Conservation (phyloP, 208 protist genomes). For the Herpetomonas samuelpessoai region DNA sequence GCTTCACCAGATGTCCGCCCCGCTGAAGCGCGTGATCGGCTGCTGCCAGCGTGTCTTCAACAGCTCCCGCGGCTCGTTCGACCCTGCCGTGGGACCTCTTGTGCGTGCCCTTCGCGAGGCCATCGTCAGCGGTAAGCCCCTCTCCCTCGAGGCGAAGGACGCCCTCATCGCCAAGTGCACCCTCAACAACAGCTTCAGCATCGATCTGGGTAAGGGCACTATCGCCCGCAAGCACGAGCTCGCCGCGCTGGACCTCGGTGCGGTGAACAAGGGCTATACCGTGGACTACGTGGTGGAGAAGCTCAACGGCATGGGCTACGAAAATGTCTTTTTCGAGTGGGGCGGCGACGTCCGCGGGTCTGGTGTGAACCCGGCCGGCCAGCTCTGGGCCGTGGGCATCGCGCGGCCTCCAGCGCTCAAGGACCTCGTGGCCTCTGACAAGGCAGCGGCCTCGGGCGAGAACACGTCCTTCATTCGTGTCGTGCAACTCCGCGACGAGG, state of each 20-base stretch:
- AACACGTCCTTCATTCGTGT: slow-evolving; percentile 46
- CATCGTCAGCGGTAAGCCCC: slow-evolving; percentile 17
- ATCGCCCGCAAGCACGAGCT: slow-evolving; percentile 42
- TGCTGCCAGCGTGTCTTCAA: slow-evolving; percentile 49
- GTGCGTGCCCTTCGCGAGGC: slow-evolving; percentile 29
- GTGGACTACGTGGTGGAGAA: slow-evolving; percentile 55
- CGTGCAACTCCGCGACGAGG: slow-evolving; percentile 52
- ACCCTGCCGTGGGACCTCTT: slow-evolving; percentile 34
- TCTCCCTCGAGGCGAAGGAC: slow-evolving; percentile 23
- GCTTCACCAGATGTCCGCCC: slow-evolving; percentile 54
- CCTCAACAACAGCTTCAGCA: slow-evolving; percentile 42
- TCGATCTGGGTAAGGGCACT: slow-evolving; percentile 39
- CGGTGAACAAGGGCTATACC: slow-evolving; percentile 60
- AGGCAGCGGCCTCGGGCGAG: slow-evolving; percentile 12
- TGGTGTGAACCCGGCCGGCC: slow-evolving; percentile 31
- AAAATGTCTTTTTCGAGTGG: slow-evolving; percentile 65
- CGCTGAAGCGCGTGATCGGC: slow-evolving; percentile 42
- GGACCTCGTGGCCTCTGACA: slow-evolving; percentile 23
- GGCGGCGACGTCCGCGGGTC: slow-evolving; percentile 50
- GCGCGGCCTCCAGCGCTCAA: slow-evolving; percentile 40
- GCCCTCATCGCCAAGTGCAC: slow-evolving; percentile 28
- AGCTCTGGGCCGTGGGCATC: slow-evolving; percentile 54
- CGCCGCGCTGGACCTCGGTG: slow-evolving; percentile 54
- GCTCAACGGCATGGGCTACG: slow-evolving; percentile 32
- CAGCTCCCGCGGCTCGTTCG: slow-evolving; percentile 50